Evolutionary conservation across 768 basidiomycete species (phyloP).

Genomic region (Lyophyllum atratum): DNA sequence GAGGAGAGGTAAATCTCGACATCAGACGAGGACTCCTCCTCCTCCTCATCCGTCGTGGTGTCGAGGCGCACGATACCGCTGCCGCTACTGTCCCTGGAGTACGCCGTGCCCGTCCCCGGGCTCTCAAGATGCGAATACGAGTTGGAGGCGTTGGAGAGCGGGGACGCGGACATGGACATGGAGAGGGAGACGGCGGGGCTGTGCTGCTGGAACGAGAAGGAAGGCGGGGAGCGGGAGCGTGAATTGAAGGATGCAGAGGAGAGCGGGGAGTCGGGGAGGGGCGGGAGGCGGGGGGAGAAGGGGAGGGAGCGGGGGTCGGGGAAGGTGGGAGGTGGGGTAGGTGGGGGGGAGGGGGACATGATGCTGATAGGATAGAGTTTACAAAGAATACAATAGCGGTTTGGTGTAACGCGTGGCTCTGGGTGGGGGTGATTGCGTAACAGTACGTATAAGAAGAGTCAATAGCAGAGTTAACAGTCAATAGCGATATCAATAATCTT

Average conservation of each 20-base stretch:
- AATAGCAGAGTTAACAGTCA: not conserved
- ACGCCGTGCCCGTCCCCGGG: not conserved
- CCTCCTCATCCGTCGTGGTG: constrained; percentile 14
- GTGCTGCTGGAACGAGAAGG: not conserved
- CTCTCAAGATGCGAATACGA: constrained; percentile 7
- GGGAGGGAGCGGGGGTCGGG: constrained; percentile 1
- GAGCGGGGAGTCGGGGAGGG: constrained; percentile 9
- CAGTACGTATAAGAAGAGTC: constrained; percentile 12
- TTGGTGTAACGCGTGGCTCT: constrained; percentile 10
- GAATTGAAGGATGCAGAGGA: not conserved
- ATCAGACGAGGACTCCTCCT: constrained; percentile 20
- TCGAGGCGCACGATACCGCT: constrained; percentile 7
- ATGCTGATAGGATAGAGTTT: not conserved
- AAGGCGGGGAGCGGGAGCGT: not conserved
- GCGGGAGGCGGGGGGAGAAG: constrained; percentile 8
- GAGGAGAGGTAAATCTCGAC: constrained; percentile 39
- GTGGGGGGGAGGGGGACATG: not conserved
- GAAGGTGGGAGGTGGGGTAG: constrained; percentile 1
- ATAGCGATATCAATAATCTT: constrained; percentile 8
- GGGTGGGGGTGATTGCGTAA: constrained; percentile 4
- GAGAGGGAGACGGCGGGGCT: not conserved
- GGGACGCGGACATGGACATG: constrained; percentile 4
- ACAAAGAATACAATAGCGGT: not conserved
- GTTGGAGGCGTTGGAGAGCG: constrained; percentile 4
- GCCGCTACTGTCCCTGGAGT: not conserved